These are phyloP conservation scores for Bothia castanella DNA, from an alignment of 1,284 basidiomycete species.

Conservation along the genomic window DNA sequence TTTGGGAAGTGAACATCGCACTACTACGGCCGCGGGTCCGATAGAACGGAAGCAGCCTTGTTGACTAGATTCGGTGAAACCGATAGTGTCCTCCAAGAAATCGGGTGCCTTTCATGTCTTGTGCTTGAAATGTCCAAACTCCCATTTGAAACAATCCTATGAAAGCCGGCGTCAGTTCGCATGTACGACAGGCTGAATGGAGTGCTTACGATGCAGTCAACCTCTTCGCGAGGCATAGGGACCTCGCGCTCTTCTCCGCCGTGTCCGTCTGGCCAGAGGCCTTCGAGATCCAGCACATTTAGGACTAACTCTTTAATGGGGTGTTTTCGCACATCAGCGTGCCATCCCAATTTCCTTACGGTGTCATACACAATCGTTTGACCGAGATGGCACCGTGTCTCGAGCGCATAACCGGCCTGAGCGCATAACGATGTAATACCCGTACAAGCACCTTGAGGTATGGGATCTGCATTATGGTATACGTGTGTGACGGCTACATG, in stretches of 20 bases:
- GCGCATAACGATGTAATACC: conserved; percentile 63
- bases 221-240: conserved; percentile 49
- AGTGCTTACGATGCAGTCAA: conserved; percentile 55
- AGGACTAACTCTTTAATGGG: conserved; percentile 76
- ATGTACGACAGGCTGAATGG: background rate
- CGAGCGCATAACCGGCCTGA: conserved; percentile 67
- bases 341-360: conserved; percentile 80
- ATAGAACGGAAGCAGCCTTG: background rate
- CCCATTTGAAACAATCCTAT: conserved; percentile 73
- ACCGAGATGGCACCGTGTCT: conserved; percentile 70
- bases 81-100: background rate
- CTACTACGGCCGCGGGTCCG: background rate
- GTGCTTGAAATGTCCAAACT: conserved; percentile 56
- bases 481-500: conserved; percentile 63
- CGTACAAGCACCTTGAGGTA: conserved; percentile 73
- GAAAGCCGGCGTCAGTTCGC: conserved; percentile 5
- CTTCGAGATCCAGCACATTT: conserved; percentile 67
- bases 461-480: conserved; percentile 80
- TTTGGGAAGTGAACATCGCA: background rate
- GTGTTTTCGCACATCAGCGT: conserved; percentile 78
- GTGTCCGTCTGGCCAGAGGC: conserved; percentile 36
- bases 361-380: conserved; percentile 80
- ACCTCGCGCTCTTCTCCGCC: conserved; percentile 40
- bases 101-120: conserved; percentile 1
- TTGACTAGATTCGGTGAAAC: conserved; percentile 1